These are phyloP conservation scores for Inosperma sp. DNA, from an alignment of 768 basidiomycete genomes.

Conservation along the genomic window DNA sequence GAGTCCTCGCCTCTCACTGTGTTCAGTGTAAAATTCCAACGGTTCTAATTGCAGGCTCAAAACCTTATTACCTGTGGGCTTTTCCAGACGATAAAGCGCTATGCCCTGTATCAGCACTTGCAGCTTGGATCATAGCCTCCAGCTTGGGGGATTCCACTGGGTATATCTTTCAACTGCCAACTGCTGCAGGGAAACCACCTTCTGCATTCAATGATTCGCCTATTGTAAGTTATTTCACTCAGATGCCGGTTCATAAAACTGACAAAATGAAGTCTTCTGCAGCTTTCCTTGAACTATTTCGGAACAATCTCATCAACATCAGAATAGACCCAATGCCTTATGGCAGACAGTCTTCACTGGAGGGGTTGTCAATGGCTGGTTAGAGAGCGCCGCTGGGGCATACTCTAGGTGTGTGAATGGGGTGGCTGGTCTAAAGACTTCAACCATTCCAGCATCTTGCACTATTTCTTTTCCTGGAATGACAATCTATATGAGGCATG, in stretches of 20 bases:
- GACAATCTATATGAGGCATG: constrained; percentile 29
- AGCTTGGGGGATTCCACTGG: constrained; percentile 4
- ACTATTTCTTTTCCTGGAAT: constrained; percentile 36
- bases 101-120: too few relatives aligned
- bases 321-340: constrained; percentile 6
- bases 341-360: constrained; percentile 1
- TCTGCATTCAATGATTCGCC: not conserved
- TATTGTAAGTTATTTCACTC: not conserved
- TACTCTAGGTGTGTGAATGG: constrained; percentile 38
- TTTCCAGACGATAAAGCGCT: not conserved
- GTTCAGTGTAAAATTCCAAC: not conserved
- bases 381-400: constrained; percentile 26
- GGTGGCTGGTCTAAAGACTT: constrained; percentile 42
- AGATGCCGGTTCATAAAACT: not conserved
- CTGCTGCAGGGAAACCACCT: not conserved
- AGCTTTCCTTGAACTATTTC: constrained; percentile 2
- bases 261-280: not conserved
- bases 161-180: too few relatives aligned
- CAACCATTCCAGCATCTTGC: constrained; percentile 35
- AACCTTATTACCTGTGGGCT: not conserved
- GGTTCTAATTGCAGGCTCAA: not conserved
- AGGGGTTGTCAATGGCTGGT: constrained; percentile 10
- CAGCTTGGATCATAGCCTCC: constrained; percentile 4
- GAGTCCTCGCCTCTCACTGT: not conserved
- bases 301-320: constrained; percentile 10